These are phyloP conservation scores for Populus trichocarpa DNA, from an alignment of 441 rosid species.

Conservation along the genomic window DNA sequence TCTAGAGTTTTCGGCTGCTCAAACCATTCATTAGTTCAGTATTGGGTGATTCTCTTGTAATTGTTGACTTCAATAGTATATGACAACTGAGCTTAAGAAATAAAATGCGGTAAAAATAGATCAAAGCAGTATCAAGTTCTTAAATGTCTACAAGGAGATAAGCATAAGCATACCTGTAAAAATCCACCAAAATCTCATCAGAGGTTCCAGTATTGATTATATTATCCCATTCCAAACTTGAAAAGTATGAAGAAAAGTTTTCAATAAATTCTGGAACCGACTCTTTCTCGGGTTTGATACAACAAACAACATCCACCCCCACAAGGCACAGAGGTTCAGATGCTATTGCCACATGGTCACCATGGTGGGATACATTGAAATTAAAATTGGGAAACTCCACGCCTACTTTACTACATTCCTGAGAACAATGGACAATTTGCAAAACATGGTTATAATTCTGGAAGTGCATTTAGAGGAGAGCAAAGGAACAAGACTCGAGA, in stretches of 20 bases:
- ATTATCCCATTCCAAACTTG: slow-evolving; percentile 52
- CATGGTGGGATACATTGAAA: slow-evolving; percentile 70
- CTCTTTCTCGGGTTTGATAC: slow-evolving; percentile 35
- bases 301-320: slow-evolving; percentile 56
- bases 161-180: slow-evolving; percentile 48
- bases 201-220: slow-evolving; percentile 37
- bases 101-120: background rate
- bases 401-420: slow-evolving; percentile 35
- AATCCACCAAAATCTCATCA: slow-evolving; percentile 44
- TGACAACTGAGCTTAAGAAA: background rate
- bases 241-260: slow-evolving; percentile 48
- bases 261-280: slow-evolving; percentile 42
- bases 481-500: background rate
- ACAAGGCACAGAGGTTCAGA: slow-evolving; percentile 72
- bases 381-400: slow-evolving; percentile 52
- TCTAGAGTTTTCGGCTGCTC: background rate
- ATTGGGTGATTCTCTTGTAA: background rate
- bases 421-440: slow-evolving; percentile 18
- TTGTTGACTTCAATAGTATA: background rate
- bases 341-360: slow-evolving; percentile 67
- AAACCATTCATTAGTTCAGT: background rate
- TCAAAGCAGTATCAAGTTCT: background rate
- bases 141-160: background rate
- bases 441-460: background rate
- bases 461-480: background rate